Conservation (phyloP, 2,329 filamentous ascomycete species). For the Neurospora sp. region DNA sequence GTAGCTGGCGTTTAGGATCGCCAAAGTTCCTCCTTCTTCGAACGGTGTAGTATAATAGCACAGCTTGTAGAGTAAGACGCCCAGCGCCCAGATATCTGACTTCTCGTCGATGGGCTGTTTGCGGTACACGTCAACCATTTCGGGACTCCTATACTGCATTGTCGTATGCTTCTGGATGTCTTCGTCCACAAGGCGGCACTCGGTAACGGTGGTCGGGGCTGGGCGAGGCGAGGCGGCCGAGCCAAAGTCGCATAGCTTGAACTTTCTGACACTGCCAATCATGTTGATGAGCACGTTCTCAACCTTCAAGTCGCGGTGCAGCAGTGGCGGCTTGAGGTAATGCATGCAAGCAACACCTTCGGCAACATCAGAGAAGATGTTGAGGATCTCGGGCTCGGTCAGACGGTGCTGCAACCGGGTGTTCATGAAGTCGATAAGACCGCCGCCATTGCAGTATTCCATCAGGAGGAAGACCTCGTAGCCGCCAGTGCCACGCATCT, state of each 20-base stretch:
- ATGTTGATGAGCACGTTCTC: constrained; percentile 90
- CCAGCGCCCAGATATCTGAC: constrained; percentile 95
- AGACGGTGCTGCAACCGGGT: constrained; percentile 90
- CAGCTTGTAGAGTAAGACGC: constrained; percentile 91
- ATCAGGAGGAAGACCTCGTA: constrained; percentile 98
- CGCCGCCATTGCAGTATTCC: constrained; percentile 93
- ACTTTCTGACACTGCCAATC: constrained; percentile 56
- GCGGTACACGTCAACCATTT: constrained; percentile 97
- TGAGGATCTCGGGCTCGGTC: constrained; percentile 93
- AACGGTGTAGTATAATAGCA: constrained; percentile 99
- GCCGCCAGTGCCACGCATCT: constrained; percentile 81
- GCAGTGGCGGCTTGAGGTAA: constrained; percentile 84
- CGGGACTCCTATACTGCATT: constrained; percentile 91
- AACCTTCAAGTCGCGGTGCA: constrained; percentile 93
- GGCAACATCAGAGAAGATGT: constrained; percentile 92
- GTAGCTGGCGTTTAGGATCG: constrained; percentile 91
- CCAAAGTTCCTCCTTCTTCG: constrained; percentile 94
- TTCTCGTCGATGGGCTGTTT: constrained; percentile 98
- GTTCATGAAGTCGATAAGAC: constrained; percentile 99
- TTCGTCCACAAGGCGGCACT: constrained; percentile 89
- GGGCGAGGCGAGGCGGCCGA: constrained; percentile 76
- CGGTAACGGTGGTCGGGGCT: constrained; percentile 74
- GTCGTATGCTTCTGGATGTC: constrained; percentile 97
- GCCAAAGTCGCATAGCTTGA: constrained; percentile 98
- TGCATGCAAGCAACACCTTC: constrained; percentile 99